A percentile compares a stretch with the other conserved stretches of the same genome.
These are phyloP conservation scores for Phytopythium mirpurense DNA, from an alignment of 352 stramenopile genomes.

Conservation along the genomic window DNA sequence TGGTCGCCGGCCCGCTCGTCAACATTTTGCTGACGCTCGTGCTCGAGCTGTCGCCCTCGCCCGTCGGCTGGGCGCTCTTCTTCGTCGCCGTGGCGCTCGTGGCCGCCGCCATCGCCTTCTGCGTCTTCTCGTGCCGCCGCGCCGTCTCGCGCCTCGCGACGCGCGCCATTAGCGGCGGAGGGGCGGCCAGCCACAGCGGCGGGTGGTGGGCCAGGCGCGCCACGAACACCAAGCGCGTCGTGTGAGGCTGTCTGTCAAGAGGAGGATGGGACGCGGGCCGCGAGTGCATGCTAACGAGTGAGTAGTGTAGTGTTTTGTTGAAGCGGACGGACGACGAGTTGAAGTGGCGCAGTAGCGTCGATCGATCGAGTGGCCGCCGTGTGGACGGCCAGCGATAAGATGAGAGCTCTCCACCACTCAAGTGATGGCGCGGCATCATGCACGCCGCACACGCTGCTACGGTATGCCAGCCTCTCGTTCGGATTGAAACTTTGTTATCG, in stretches of 20 bases:
- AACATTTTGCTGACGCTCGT: conserved; percentile 57
- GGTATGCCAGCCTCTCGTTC: background rate
- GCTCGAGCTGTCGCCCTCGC: conserved; percentile 54
- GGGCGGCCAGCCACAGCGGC: background rate
- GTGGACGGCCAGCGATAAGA: too few relatives aligned
- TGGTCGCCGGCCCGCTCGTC: conserved; percentile 69
- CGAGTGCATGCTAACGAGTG: too few relatives aligned
- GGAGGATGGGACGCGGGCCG: too few relatives aligned
- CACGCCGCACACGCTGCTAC: too few relatives aligned
- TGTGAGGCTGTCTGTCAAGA: too few relatives aligned
- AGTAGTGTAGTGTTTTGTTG: too few relatives aligned
- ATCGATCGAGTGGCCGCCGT: too few relatives aligned
- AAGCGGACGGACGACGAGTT: too few relatives aligned
- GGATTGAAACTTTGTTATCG: background rate
- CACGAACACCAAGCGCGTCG: background rate
- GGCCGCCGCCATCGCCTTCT: conserved; percentile 34
- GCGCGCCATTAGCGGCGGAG: background rate
- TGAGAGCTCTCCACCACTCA: too few relatives aligned
- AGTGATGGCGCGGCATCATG: too few relatives aligned
- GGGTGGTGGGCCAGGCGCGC: background rate
- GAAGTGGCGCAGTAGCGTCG: too few relatives aligned
- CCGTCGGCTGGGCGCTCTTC: conserved; percentile 58
- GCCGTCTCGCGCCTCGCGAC: conserved; percentile 25
- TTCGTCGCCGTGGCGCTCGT: conserved; percentile 33
- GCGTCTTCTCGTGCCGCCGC: conserved; percentile 51